Percentiles rank a stretch among this genome's conserved stretches.
Evolutionary conservation across 2,329 filamentous ascomycete species (phyloP).

Genomic region (Epichloe sylvatica): DNA sequence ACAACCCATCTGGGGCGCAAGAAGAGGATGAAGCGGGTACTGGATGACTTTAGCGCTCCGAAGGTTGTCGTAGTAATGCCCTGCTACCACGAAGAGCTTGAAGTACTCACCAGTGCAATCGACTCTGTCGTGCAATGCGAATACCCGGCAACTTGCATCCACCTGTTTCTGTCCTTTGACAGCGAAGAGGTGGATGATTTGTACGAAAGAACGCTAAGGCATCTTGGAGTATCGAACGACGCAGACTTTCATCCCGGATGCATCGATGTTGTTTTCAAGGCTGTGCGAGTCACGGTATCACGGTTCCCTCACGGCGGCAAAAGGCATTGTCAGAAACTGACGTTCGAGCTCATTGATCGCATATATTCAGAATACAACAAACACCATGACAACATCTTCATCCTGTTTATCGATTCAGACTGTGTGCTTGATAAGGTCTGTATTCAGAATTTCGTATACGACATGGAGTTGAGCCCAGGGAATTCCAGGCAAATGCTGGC

Average conservation of each 20-base stretch:
- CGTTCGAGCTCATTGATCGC: constrained; percentile 84
- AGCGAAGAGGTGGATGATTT: constrained; percentile 79
- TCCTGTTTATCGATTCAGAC: constrained; percentile 94
- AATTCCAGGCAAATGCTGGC: constrained; percentile 87
- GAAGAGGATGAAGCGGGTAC: constrained; percentile 67
- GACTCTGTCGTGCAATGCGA: constrained; percentile 90
- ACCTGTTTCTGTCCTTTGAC: constrained; percentile 92
- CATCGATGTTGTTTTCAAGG: constrained; percentile 77
- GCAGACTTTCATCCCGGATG: constrained; percentile 71
- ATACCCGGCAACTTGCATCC: constrained; percentile 81
- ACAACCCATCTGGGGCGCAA: constrained; percentile 72
- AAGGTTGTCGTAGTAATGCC: constrained; percentile 97
- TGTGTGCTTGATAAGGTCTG: constrained; percentile 86
- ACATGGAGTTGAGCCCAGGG: constrained; percentile 93
- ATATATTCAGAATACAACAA: constrained; percentile 80
- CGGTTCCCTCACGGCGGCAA: constrained; percentile 90
- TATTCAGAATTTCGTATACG: constrained; percentile 94
- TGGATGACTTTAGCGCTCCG: constrained; percentile 75
- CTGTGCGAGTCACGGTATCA: constrained; percentile 76
- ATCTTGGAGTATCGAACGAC: constrained; percentile 66
- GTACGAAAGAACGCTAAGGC: constrained; percentile 74
- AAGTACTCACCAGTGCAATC: constrained; percentile 69
- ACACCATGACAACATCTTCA: constrained; percentile 81
- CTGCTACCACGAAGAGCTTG: constrained; percentile 83
- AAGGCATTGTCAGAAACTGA: constrained; percentile 82